Evolutionary conservation across 345 rosid species (phyloP).

Genomic region (Populus tremula): DNA sequence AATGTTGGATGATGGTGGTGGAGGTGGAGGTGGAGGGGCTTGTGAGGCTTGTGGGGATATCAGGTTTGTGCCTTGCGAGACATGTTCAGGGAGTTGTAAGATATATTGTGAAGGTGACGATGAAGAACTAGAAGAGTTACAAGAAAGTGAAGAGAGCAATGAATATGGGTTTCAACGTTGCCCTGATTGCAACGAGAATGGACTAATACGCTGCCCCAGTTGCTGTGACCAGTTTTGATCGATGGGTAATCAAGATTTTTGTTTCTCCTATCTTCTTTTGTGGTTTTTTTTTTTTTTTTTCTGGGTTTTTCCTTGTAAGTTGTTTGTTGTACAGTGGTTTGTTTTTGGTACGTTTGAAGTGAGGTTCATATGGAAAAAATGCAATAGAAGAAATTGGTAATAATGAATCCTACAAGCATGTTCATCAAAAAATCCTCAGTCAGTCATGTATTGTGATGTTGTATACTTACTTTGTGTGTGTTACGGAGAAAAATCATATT

Average conservation of each 20-base stretch:
- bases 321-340: conserved; percentile 40
- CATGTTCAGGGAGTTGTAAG: conserved; percentile 92
- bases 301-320: conserved; percentile 2
- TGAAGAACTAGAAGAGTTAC: conserved; percentile 27
- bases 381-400: conserved; percentile 7
- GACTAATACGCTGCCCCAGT: conserved; percentile 39
- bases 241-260: conserved; percentile 2
- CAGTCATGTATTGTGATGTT: conserved; percentile 10
- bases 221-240: conserved; percentile 45
- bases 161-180: conserved; percentile 53
- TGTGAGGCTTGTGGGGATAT: conserved; percentile 91
- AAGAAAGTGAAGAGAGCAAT: conserved; percentile 27
- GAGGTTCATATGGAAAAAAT: conserved; percentile 5
- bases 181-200: conserved; percentile 36
- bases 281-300: neutral
- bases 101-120: conserved; percentile 50
- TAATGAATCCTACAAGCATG: conserved; percentile 7
- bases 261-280: neutral
- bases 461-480: conserved; percentile 10
- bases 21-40: conserved; percentile 27
- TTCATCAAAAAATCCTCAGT: neutral
- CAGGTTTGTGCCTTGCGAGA: conserved; percentile 88
- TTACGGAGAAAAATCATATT: neutral
- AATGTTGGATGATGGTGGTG: conserved; percentile 36
- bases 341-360: conserved; percentile 1